Percentiles rank a stretch among this genome's conserved stretches.
These are phyloP conservation scores for Waltergamsia citrina DNA, from an alignment of 2,329 filamentous ascomycete species.

Conservation along the genomic window DNA sequence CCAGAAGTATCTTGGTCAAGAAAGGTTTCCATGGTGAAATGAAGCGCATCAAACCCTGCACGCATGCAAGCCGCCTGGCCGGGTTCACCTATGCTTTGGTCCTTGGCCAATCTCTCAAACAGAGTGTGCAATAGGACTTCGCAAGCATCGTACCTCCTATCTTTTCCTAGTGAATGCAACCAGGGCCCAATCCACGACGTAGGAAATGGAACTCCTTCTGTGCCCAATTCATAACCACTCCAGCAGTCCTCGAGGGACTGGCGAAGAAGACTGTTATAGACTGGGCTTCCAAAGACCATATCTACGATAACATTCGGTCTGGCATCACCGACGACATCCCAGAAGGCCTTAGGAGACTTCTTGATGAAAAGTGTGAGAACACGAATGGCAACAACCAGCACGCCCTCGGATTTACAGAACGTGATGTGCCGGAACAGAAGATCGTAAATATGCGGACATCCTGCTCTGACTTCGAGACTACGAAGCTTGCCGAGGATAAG, in stretches of 20 bases:
- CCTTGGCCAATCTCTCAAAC: slow-evolving; percentile 53
- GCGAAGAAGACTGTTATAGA: slow-evolving; percentile 50
- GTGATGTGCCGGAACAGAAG: slow-evolving; percentile 47
- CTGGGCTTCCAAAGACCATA: slow-evolving; percentile 66
- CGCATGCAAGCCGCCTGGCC: slow-evolving; percentile 53
- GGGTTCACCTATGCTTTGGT: slow-evolving; percentile 41
- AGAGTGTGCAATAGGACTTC: slow-evolving; percentile 70
- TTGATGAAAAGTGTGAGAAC: slow-evolving; percentile 62
- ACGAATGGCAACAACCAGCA: slow-evolving; percentile 60
- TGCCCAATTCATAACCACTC: slow-evolving; percentile 27
- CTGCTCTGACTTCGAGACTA: slow-evolving; percentile 60
- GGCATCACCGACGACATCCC: slow-evolving; percentile 78
- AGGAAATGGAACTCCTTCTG: slow-evolving; percentile 49
- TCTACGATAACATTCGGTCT: slow-evolving; percentile 76
- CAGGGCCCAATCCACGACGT: slow-evolving; percentile 74
- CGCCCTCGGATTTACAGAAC: slow-evolving; percentile 37
- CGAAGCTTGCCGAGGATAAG: slow-evolving; percentile 71
- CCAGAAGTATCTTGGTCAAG: slow-evolving; percentile 33
- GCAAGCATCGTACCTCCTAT: slow-evolving; percentile 71
- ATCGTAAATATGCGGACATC: slow-evolving; percentile 54
- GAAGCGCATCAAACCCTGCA: slow-evolving; percentile 53
- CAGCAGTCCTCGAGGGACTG: slow-evolving; percentile 44
- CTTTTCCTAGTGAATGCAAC: slow-evolving; percentile 64
- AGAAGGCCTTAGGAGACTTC: slow-evolving; percentile 72
- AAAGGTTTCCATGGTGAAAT: slow-evolving; percentile 47